These are phyloP conservation scores for Phoma herbarum DNA, from an alignment of 2,329 filamentous ascomycete genomes.

Conservation along the genomic window DNA sequence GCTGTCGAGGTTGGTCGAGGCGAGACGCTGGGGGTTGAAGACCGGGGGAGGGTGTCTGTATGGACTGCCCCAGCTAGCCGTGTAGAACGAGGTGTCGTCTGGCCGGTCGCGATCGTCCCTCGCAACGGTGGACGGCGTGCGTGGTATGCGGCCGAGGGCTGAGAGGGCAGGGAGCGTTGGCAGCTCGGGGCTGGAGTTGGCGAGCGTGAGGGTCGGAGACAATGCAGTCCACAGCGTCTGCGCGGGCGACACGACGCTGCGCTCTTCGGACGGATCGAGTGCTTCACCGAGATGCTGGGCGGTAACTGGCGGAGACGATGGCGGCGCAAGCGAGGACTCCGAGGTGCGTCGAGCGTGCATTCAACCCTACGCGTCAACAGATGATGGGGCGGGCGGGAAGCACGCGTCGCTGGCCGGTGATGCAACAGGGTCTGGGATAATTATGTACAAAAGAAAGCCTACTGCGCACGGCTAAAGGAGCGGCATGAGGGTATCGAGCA, in stretches of 20 bases:
- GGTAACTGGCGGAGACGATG: conserved; percentile 48
- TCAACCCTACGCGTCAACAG: conserved; percentile 50
- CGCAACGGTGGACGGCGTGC: conserved; percentile 48
- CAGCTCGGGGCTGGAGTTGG: conserved; percentile 54
- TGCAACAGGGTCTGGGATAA: conserved; percentile 34
- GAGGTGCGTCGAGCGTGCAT: conserved; percentile 51
- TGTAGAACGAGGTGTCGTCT: conserved; percentile 67
- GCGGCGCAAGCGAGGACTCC: conserved; percentile 42
- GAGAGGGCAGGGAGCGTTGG: conserved; percentile 49
- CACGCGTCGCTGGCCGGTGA: conserved; percentile 31
- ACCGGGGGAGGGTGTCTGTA: conserved; percentile 72
- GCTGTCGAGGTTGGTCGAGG: conserved; percentile 45
- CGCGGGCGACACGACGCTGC: conserved; percentile 43
- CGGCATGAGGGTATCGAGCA: conserved; percentile 47
- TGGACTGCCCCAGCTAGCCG: conserved; percentile 90
- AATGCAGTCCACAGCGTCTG: conserved; percentile 51
- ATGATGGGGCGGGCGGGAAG: conserved; percentile 20
- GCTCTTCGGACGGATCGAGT: conserved; percentile 37
- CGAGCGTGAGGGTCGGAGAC: conserved; percentile 53
- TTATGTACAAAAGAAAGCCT: conserved; percentile 45
- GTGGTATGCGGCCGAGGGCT: conserved; percentile 42
- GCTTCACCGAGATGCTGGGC: conserved; percentile 38
- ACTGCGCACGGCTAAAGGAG: conserved; percentile 47
- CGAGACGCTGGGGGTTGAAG: conserved; percentile 41
- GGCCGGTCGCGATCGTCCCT: conserved; percentile 48